phyloP scores from a whole-genome alignment of 1,139 yeast genomes.

The Taphrina wiesneri region DNA sequence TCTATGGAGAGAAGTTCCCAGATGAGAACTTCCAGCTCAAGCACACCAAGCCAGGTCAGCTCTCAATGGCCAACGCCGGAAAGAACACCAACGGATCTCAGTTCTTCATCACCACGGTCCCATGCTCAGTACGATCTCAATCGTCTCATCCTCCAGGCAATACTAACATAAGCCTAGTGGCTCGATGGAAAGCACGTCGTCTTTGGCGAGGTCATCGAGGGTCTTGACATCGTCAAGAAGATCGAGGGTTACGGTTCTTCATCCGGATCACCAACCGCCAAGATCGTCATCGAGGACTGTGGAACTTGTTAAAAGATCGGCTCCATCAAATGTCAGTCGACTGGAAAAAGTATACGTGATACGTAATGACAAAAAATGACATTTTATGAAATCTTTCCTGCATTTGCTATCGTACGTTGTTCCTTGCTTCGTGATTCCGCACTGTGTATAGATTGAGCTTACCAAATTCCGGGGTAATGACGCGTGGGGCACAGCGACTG shows the following conservation, averaged over 20 bases:
- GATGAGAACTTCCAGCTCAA: conserved; percentile 89
- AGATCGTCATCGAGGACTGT: conserved; percentile 73
- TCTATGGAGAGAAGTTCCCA: conserved; percentile 92
- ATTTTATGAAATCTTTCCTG: neutral
- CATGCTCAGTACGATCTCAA: conserved; percentile 15
- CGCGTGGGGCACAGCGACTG: too few relatives aligned
- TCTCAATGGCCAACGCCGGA: conserved; percentile 99
- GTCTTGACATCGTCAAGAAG: conserved; percentile 87
- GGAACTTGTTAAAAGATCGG: conserved; percentile 51
- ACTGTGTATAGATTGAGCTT: too few relatives aligned
- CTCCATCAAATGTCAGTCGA: neutral
- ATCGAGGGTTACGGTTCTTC: conserved; percentile 82
- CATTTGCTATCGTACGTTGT: too few relatives aligned
- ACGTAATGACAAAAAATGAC: conserved; percentile 11
- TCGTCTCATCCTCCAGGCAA: neutral
- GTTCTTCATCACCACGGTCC: conserved; percentile 96
- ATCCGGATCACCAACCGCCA: conserved; percentile 78
- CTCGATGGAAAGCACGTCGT: conserved; percentile 99
- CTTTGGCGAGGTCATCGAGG: conserved; percentile 93
- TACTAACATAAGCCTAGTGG: conserved; percentile 68
- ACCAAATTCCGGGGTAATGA: too few relatives aligned
- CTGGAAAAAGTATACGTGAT: neutral
- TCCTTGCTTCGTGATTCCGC: too few relatives aligned
- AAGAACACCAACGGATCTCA: conserved; percentile 99
- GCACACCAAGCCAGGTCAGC: conserved; percentile 90